Conservation (phyloP, 2,329 filamentous ascomycete genomes). For the Verticillium nubilum region DNA sequence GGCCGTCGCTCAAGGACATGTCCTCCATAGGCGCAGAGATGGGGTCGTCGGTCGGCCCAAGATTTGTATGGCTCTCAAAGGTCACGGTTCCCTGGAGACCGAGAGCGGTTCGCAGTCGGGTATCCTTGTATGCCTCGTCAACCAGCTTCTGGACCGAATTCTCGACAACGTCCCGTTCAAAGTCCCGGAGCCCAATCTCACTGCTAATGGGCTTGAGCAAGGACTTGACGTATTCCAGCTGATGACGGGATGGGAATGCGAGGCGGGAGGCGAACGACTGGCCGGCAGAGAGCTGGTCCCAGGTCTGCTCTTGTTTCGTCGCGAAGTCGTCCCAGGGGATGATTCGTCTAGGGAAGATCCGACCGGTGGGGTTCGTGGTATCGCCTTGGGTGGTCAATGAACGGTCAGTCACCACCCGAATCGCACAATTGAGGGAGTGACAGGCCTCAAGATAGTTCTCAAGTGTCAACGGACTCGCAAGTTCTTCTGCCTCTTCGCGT, state of each 20-base stretch:
- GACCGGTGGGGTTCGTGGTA: constrained; percentile 24
- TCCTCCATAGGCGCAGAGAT: constrained; percentile 18
- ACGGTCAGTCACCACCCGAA: constrained; percentile 23
- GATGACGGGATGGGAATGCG: constrained; percentile 23
- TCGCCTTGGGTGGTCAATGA: constrained; percentile 26
- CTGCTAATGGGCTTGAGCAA: constrained; percentile 25
- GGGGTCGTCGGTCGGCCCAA: constrained; percentile 16
- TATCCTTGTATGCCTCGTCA: constrained; percentile 18
- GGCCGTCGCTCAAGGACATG: constrained; percentile 12
- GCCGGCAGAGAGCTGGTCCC: constrained; percentile 17
- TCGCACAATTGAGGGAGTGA: constrained; percentile 22
- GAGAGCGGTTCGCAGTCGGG: constrained; percentile 20
- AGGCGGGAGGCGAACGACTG: constrained; percentile 19
- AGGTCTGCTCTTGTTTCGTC: constrained; percentile 23
- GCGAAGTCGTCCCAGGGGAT: constrained; percentile 28
- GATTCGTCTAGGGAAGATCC: constrained; percentile 27
- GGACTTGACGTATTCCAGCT: constrained; percentile 26
- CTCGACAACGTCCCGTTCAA: constrained; percentile 27
- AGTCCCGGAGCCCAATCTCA: constrained; percentile 26
- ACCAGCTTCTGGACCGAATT: constrained; percentile 27
- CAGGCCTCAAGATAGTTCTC: constrained; percentile 24
- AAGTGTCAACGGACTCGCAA: constrained; percentile 14
- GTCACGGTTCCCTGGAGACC: constrained; percentile 24
- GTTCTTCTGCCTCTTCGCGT: constrained; percentile 20
- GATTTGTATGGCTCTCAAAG: constrained; percentile 31